A percentile compares a stretch with the other conserved stretches of the same genome.
These are phyloP conservation scores for Entomortierella lignicola DNA, from an alignment of 192 early-diverging fungal species.

Conservation along the genomic window DNA sequence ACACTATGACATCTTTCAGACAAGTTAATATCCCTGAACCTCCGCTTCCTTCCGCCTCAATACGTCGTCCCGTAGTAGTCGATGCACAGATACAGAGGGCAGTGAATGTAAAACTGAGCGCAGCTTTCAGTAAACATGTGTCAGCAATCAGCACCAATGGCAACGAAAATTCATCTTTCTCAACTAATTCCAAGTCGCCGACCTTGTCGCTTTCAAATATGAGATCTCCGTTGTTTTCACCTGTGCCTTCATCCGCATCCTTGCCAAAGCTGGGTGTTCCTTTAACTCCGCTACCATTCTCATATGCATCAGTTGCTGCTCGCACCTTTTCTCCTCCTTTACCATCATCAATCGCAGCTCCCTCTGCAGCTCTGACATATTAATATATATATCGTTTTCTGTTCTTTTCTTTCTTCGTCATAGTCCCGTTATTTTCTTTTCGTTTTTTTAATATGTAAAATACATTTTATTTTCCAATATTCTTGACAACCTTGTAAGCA, in stretches of 20 bases:
- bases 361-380: constrained; percentile 18
- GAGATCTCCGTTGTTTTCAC: neutral
- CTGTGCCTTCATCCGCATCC: constrained; percentile 2
- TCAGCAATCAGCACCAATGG: neutral
- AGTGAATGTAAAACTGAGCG: constrained; percentile 9
- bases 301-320: constrained; percentile 38
- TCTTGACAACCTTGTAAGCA: neutral
- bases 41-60: constrained; percentile 3
- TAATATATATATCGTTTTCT: constrained; percentile 2
- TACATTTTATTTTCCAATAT: neutral
- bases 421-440: constrained; percentile 1
- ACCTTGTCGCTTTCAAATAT: no score
- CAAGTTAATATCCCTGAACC: constrained; percentile 49
- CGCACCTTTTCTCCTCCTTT: constrained; percentile 23
- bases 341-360: constrained; percentile 1
- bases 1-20: constrained; percentile 39
- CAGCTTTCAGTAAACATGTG: neutral
- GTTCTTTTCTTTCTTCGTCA: constrained; percentile 7
- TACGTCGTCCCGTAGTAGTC: neutral
- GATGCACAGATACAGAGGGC: neutral
- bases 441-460: constrained; percentile 7
- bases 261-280: no score
- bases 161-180: neutral
- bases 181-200: no score
- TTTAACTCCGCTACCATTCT: constrained; percentile 16